Evolutionary conservation across 176 grass and related monocot genomes (phyloP), one percentile per base, ranked within the genome.

Genomic region (Hsuehochloa calcarea): DNA sequence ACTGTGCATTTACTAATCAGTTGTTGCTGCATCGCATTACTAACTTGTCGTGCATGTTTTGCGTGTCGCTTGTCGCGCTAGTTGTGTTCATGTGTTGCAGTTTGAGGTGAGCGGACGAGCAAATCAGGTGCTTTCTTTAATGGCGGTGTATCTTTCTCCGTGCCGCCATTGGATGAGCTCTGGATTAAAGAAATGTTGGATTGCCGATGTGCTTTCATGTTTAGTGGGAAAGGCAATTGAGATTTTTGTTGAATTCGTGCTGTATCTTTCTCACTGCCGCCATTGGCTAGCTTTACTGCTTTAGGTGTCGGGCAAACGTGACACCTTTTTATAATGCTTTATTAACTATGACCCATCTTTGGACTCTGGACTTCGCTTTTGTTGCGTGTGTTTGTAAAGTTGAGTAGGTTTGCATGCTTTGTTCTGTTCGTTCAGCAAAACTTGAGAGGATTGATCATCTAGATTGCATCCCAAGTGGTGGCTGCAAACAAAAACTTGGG

Each of bases 101-200:
- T 38, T 73, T 50, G 34, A 67, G 61, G 45, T 31, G 72, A 43
- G 15, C 9, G 23, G 49, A 58, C 73, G 63, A 85, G 11, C 11
- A 47, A 65, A 43, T 44, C 38, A 47, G 44, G 25, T 51, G 45
- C 78, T 80, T 80, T 82, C 40, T 83, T 47, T 49, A 72, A 22
- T 73, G 25, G 17, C 0, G 2, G 23, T 13, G 14, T 83, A 73
- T 83, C 54, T 72, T 59, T 82, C 51, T 59, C 80, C 67, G 62
- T 72, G 56, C 25, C 1, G 26, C 6, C 68, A 31, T 27, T 82
- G 67, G 67, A 23, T 15, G 51, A 8, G 78, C 41, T 67, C n/a
- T 35, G 0, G 78, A 67, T 51, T 38, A 31, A 19, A 19, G n/a
- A 65, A 79, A 79, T 65, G 59, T 35, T 17, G 2, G 49, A 1